These are phyloP conservation scores for Prototheca wickerhamii DNA, from an alignment of 163 green algal species.

Conservation along the genomic window DNA sequence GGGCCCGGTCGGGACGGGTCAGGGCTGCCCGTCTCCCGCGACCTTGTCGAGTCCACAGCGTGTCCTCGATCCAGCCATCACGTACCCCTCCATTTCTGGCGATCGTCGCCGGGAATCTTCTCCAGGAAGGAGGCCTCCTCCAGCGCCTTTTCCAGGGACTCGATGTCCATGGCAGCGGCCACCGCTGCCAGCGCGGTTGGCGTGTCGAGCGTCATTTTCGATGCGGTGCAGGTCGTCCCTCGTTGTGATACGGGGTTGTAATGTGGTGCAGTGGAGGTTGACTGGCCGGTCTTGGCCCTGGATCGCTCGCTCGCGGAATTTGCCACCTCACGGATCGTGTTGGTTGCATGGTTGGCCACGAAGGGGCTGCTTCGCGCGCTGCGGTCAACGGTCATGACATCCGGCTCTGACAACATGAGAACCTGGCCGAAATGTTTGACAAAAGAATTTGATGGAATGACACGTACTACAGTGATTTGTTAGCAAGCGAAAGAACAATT, in stretches of 20 bases:
- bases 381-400: neutral
- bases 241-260: neutral
- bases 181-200: slow-evolving; percentile 38
- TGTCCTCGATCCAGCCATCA: neutral
- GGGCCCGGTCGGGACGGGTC: too few relatives aligned
- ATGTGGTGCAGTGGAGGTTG: neutral
- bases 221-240: neutral
- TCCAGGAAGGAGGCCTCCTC: slow-evolving; percentile 56
- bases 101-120: slow-evolving; percentile 53
- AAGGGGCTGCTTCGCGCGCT: neutral
- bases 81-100: slow-evolving; percentile 72
- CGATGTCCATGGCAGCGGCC: slow-evolving; percentile 48
- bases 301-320: too few relatives aligned
- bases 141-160: slow-evolving; percentile 51
- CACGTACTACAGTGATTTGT: too few relatives aligned
- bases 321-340: neutral
- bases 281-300: too few relatives aligned
- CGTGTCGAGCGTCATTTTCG: slow-evolving; percentile 19
- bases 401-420: too few relatives aligned
- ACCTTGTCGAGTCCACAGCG: too few relatives aligned
- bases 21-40: too few relatives aligned
- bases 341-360: neutral
- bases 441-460: too few relatives aligned
- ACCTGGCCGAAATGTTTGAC: too few relatives aligned
- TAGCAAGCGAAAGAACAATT: too few relatives aligned